phyloP scores from a whole-genome alignment of 371 early-diverging fungal species.

The Circinella umbellata region DNA sequence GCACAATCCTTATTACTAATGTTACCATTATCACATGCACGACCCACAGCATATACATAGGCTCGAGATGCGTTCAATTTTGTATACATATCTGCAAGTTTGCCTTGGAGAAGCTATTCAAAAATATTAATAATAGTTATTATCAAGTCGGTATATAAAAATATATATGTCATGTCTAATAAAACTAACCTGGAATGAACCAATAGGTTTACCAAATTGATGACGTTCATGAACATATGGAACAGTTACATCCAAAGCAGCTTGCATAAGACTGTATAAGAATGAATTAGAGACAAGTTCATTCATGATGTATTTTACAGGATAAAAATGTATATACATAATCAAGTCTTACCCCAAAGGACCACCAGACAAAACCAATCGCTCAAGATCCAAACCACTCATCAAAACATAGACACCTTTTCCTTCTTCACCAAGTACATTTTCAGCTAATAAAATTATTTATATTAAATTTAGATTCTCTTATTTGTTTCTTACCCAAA shows the following conservation, averaged over 20 bases:
- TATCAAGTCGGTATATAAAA: background rate
- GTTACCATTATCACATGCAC: conserved; percentile 85
- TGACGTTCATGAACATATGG: conserved; percentile 91
- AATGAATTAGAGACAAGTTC: too few relatives aligned
- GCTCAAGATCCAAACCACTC: conserved; percentile 94
- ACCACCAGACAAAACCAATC: conserved; percentile 93
- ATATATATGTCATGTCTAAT: too few relatives aligned
- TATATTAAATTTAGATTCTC: background rate
- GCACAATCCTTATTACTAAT: conserved; percentile 93
- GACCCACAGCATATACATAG: conserved; percentile 92
- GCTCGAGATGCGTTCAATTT: conserved; percentile 91
- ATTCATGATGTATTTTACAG: too few relatives aligned
- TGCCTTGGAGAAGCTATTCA: conserved; percentile 83
- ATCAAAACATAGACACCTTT: conserved; percentile 98
- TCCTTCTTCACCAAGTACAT: conserved; percentile 85
- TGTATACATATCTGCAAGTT: conserved; percentile 97
- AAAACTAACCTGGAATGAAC: conserved; percentile 82
- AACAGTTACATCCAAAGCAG: conserved; percentile 80
- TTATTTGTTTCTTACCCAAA: too few relatives aligned
- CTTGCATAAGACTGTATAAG: conserved; percentile 81
- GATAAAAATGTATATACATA: too few relatives aligned
- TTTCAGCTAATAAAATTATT: conserved; percentile 59
- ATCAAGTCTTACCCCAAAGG: conserved; percentile 74
- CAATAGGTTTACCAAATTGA: conserved; percentile 89
- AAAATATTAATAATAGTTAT: conserved; percentile 1